These are phyloP conservation scores for Colletotrichum sp. DNA, from an alignment of 2,329 filamentous ascomycete species.

Conservation along the genomic window DNA sequence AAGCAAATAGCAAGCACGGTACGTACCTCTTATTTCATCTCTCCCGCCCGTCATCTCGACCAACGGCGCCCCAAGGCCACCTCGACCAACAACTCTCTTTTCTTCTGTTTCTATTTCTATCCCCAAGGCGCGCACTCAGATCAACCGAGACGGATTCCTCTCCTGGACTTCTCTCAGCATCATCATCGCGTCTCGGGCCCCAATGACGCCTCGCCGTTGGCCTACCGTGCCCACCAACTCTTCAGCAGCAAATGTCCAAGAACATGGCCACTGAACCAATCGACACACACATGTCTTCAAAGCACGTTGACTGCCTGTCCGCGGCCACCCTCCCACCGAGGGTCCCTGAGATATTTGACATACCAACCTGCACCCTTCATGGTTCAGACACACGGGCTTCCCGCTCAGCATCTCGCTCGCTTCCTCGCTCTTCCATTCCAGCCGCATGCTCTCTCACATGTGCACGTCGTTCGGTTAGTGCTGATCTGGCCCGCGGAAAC, in stretches of 20 bases:
- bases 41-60: not conserved
- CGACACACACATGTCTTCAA: not conserved
- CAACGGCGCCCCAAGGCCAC: not conserved
- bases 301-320: not conserved
- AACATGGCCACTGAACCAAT: not conserved
- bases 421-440: slow-evolving; percentile 6
- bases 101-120: not conserved
- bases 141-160: not conserved
- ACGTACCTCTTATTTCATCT: not conserved
- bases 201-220: not conserved
- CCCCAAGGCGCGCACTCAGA: not conserved
- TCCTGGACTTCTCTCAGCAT: not conserved
- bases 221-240: not conserved
- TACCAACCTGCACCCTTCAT: not conserved
- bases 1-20: not conserved
- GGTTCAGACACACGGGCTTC: not conserved
- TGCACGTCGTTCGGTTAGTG: slow-evolving; percentile 11
- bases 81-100: not conserved
- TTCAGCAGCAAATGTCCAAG: not conserved
- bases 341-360: not conserved
- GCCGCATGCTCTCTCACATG: not conserved
- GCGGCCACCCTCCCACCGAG: not conserved
- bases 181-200: not conserved
- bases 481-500: slow-evolving; percentile 23
- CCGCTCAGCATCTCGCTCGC: not conserved